Conservation (phyloP, 192 early-diverging fungal species). For the Backusella australiensis region DNA sequence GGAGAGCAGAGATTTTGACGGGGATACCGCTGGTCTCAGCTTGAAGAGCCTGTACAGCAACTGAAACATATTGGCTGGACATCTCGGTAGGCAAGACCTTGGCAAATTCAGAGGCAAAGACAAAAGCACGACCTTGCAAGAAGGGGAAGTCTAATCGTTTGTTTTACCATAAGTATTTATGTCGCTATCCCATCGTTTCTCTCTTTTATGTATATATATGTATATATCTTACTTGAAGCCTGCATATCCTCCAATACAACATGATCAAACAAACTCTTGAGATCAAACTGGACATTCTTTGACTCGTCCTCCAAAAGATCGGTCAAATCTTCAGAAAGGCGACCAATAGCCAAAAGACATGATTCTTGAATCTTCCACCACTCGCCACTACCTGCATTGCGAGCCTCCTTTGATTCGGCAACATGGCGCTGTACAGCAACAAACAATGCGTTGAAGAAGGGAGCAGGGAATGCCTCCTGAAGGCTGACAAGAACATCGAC, state of each 20-base stretch:
- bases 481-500: slow-evolving; percentile 62
- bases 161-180: neutral
- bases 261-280: slow-evolving; percentile 77
- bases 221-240: slow-evolving; percentile 41
- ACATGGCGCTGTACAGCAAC: slow-evolving; percentile 50
- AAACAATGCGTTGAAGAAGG: slow-evolving; percentile 53
- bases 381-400: slow-evolving; percentile 44
- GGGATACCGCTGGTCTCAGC: slow-evolving; percentile 48
- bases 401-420: slow-evolving; percentile 49
- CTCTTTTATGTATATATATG: neutral
- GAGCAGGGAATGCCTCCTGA: slow-evolving; percentile 30
- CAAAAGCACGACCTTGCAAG: slow-evolving; percentile 86
- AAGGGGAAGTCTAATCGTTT: slow-evolving; percentile 62
- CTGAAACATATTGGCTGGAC: slow-evolving; percentile 68
- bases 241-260: slow-evolving; percentile 75
- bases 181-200: no score
- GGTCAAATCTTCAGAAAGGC: slow-evolving; percentile 55
- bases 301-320: slow-evolving; percentile 47
- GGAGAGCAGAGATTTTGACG: slow-evolving; percentile 68
- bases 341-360: slow-evolving; percentile 74
- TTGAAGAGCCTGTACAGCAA: slow-evolving; percentile 71
- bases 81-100: slow-evolving; percentile 64
- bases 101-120: slow-evolving; percentile 83
- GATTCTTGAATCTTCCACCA: slow-evolving; percentile 93
- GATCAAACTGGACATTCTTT: slow-evolving; percentile 55